Base-by-base conservation (phyloP, 441 rosid genomes). In the Eruca vesicaria region DNA sequence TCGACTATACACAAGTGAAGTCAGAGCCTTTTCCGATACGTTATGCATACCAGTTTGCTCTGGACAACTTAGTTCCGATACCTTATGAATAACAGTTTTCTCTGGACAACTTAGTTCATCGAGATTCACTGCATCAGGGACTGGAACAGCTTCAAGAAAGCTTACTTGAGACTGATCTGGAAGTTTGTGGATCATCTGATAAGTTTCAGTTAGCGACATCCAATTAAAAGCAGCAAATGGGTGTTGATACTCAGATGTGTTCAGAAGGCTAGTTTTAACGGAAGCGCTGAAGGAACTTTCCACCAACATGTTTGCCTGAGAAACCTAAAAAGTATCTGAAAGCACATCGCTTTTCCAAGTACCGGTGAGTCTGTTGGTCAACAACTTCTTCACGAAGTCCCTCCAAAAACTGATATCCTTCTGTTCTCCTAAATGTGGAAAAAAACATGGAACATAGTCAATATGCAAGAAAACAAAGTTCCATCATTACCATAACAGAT, bases 1-100 rank as follows among this genome's bases (percentile, higher is more conserved):
- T 84, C 97, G 86, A 57, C 63, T 66, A 77, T 94, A 90, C 61
- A 88, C 97, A 73, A 82, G 72, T 32, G 77, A 76, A 29, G 78
- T 81, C 29, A 38, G 67, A 66, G 79, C 31, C 69, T 64, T 75
- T 71, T 77, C 80, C 35, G 86, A 82, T 82, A 79, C 79, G 50
- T 80, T 77, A 64, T 76, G 75, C 66, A 73, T 78, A 59, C 79
- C 74, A 73, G 89, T 85, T 53, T 35, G 72, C 71, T 79, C 72
- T 48, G 84, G 73, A 85, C 75, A 71, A 81, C 68, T 81, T 77
- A 68, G 76, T 77, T 69, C 63, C n/a, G 86, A 82, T 82, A 79
- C 79, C 55, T 80, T 77, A 64, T 76, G 75, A 66, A 73, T 78
- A 59, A 80, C 74, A 73, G 89, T 85, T 53, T 35, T 72, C 71